Conservation (phyloP, 2,329 filamentous ascomycete genomes). For the Coleophoma eucalyptorum region DNA sequence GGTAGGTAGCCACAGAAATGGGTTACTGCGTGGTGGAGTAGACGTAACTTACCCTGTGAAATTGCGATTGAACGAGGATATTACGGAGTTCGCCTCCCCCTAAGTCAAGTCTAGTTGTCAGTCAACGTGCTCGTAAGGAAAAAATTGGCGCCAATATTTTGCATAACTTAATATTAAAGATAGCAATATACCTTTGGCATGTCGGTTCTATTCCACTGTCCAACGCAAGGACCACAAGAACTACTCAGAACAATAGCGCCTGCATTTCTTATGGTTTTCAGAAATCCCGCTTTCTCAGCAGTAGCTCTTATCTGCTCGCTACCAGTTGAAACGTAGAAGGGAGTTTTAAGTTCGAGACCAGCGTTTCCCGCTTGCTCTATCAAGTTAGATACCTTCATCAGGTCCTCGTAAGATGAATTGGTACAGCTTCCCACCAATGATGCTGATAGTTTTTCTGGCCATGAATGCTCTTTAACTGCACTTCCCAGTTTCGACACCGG, state of each 20-base stretch:
- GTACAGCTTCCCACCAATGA: slow-evolving; percentile 31
- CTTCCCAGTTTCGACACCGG: slow-evolving; percentile 26
- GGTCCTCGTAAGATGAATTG: slow-evolving; percentile 32
- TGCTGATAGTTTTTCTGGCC: slow-evolving; percentile 26
- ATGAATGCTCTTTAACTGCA: slow-evolving; percentile 22
- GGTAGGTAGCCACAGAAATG: too few relatives aligned
- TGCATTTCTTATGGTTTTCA: slow-evolving; percentile 23
- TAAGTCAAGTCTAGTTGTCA: background rate
- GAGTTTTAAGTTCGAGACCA: slow-evolving; percentile 26
- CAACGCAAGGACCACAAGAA: slow-evolving; percentile 31
- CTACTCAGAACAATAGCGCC: slow-evolving; percentile 28
- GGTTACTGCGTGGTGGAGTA: background rate
- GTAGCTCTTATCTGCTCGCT: slow-evolving; percentile 31
- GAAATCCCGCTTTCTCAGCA: slow-evolving; percentile 24
- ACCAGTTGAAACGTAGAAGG: slow-evolving; percentile 28
- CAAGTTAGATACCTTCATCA: slow-evolving; percentile 26
- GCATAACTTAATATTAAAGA: too few relatives aligned
- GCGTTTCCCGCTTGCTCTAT: slow-evolving; percentile 26
- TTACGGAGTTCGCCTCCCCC: slow-evolving; percentile 27
- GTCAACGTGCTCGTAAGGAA: too few relatives aligned
- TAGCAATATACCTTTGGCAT: slow-evolving; percentile 17
- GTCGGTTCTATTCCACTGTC: slow-evolving; percentile 31
- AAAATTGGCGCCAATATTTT: too few relatives aligned
- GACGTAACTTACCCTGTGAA: slow-evolving; percentile 21
- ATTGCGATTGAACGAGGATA: slow-evolving; percentile 33